Evolutionary conservation across 2,329 filamentous ascomycete genomes (phyloP).

Genomic region (Nemania abortiva): DNA sequence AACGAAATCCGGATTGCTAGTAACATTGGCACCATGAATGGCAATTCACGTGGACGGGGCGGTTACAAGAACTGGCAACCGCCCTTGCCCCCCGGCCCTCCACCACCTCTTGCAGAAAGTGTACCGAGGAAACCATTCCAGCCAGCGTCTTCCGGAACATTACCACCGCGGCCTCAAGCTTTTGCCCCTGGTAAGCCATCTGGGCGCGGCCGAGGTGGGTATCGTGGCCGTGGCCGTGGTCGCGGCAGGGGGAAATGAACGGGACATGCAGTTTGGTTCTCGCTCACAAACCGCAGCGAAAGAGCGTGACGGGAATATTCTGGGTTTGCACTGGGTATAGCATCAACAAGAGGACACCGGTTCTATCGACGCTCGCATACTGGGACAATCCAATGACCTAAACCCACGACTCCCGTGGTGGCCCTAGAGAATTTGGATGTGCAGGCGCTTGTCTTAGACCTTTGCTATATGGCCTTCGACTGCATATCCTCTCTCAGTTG

Average conservation of each 20-base stretch:
- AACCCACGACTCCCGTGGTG: not conserved
- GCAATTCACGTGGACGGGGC: slow-evolving; percentile 21
- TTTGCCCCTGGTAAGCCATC: slow-evolving; percentile 23
- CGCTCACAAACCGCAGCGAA: not conserved
- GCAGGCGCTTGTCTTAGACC: not conserved
- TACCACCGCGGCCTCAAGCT: slow-evolving; percentile 44
- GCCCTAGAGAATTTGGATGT: not conserved
- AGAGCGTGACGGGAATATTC: not conserved
- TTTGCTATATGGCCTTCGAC: not conserved
- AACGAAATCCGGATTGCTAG: slow-evolving; percentile 48
- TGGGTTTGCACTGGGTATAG: not conserved
- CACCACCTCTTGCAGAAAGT: slow-evolving; percentile 33
- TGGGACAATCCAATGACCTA: not conserved
- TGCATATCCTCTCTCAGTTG: not conserved
- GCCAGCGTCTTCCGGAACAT: slow-evolving; percentile 39
- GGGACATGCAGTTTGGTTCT: not conserved
- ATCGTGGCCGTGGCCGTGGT: slow-evolving; percentile 38
- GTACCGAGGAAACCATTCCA: slow-evolving; percentile 35
- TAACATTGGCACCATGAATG: slow-evolving; percentile 43
- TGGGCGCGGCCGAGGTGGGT: slow-evolving; percentile 52
- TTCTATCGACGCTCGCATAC: not conserved
- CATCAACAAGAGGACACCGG: not conserved
- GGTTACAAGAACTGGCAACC: slow-evolving; percentile 41
- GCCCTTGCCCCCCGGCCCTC: slow-evolving; percentile 46
- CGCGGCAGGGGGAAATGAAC: slow-evolving; percentile 39